A percentile compares a stretch with the other conserved stretches of the same genome.
phyloP scores from a whole-genome alignment of 805 yeast genomes.

The Suhomyces sp. region DNA sequence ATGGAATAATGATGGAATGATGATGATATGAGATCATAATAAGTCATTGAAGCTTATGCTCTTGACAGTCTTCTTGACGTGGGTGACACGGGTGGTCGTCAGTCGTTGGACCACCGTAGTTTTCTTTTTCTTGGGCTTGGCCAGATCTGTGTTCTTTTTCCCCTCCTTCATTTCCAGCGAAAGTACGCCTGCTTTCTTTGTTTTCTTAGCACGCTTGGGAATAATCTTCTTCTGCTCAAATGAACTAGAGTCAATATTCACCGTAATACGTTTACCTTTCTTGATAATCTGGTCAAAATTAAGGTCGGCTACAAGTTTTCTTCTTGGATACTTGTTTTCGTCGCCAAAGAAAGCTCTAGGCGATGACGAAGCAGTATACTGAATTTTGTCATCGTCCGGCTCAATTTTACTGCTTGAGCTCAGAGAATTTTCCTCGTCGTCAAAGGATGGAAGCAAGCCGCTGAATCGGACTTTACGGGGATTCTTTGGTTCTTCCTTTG shows the following conservation, averaged over 20 bases:
- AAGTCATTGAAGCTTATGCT: slow-evolving; percentile 17
- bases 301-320: slow-evolving; percentile 28
- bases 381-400: slow-evolving; percentile 12
- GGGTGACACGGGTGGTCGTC: background rate
- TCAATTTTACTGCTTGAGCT: background rate
- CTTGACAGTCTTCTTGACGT: slow-evolving; percentile 15
- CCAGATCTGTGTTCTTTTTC: slow-evolving; percentile 1
- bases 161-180: background rate
- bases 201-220: background rate
- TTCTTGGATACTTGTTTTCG: slow-evolving; percentile 19
- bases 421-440: slow-evolving; percentile 2
- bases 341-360: slow-evolving; percentile 26
- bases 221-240: background rate
- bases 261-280: slow-evolving; percentile 12
- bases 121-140: background rate
- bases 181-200: background rate
- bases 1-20: background rate
- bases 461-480: slow-evolving; percentile 9
- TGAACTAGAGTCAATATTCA: background rate
- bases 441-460: slow-evolving; percentile 16
- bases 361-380: slow-evolving; percentile 24
- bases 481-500: slow-evolving; percentile 1
- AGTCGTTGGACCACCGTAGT: background rate
- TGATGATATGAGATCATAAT: slow-evolving; percentile 4
- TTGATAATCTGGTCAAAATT: slow-evolving; percentile 28